Conservation (phyloP, 257 asterid species). For the Ehretia macrophylla region DNA sequence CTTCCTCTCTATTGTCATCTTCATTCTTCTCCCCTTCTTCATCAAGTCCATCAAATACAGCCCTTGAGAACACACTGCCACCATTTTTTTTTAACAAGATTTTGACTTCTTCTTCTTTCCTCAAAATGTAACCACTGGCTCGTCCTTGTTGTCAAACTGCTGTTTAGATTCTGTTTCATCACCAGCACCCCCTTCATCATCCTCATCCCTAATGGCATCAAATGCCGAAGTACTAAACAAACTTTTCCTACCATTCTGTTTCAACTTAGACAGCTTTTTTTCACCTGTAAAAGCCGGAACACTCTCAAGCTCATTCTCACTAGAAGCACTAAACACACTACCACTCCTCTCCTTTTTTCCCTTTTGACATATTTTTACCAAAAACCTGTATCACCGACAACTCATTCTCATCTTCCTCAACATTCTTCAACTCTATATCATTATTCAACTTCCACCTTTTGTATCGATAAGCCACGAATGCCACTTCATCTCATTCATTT, state of each 20-base stretch:
- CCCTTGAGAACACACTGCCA: constrained; percentile 26
- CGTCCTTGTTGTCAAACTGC: constrained; percentile 41
- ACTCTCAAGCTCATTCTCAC: constrained; percentile 41
- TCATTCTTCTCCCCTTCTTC: constrained; percentile 24
- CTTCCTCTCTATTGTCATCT: constrained; percentile 47
- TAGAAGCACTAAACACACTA: constrained; percentile 33
- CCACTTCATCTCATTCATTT: too few relatives aligned
- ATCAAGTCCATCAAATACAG: constrained; percentile 45
- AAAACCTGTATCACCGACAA: constrained; percentile 30
- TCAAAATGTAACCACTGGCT: constrained; percentile 41
- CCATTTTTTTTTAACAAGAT: constrained; percentile 40
- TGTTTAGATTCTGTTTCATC: constrained; percentile 18
- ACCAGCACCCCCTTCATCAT: constrained; percentile 13
- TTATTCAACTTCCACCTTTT: too few relatives aligned
- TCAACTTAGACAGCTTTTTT: constrained; percentile 31
- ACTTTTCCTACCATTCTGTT: constrained; percentile 30
- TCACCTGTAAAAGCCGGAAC: too few relatives aligned
- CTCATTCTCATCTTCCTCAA: constrained; percentile 46
- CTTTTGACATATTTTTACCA: constrained; percentile 65
- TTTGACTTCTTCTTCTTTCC: constrained; percentile 63
- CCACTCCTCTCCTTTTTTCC: constrained; percentile 43
- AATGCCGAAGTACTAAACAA: constrained; percentile 22
- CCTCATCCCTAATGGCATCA: constrained; percentile 25
- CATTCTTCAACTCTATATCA: constrained; percentile 27
- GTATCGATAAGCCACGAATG: too few relatives aligned